Conservation (phyloP, 768 basidiomycete species). For the Termitomyces eurrhizus region DNA sequence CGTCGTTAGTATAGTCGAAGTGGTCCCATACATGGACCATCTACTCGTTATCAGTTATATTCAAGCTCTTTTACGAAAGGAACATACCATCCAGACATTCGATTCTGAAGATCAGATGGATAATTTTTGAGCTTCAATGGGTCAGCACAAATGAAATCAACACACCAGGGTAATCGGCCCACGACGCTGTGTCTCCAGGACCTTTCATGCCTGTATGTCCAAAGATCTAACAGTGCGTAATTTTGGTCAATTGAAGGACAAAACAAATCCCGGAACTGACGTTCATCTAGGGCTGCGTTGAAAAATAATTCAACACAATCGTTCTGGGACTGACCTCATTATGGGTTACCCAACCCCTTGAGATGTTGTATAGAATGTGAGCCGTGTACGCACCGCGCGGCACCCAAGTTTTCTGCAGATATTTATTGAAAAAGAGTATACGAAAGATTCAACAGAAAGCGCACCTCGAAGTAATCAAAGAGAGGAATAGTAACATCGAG, state of each 20-base stretch:
- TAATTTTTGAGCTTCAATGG: not conserved
- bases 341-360: constrained; percentile 74
- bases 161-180: constrained; percentile 71
- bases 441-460: not conserved
- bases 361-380: constrained; percentile 65
- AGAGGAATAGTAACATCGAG: constrained; percentile 54
- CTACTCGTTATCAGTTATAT: constrained; percentile 27
- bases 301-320: not conserved
- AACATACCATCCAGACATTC: constrained; percentile 67
- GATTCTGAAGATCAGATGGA: constrained; percentile 42
- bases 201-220: constrained; percentile 80
- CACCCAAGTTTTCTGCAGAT: constrained; percentile 63
- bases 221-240: constrained; percentile 46
- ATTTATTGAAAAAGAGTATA: not conserved
- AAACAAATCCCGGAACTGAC: constrained; percentile 30
- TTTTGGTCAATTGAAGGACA: not conserved
- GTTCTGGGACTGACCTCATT: constrained; percentile 47
- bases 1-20: constrained; percentile 67
- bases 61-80: not conserved
- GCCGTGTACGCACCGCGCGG: constrained; percentile 71
- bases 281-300: constrained; percentile 47
- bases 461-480: constrained; percentile 67
- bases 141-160: not conserved
- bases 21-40: constrained; percentile 82
- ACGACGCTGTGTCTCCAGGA: constrained; percentile 50